These are phyloP conservation scores for Chrysoporthe deuterocubensis DNA, from an alignment of 2,329 filamentous ascomycete genomes.

Conservation along the genomic window DNA sequence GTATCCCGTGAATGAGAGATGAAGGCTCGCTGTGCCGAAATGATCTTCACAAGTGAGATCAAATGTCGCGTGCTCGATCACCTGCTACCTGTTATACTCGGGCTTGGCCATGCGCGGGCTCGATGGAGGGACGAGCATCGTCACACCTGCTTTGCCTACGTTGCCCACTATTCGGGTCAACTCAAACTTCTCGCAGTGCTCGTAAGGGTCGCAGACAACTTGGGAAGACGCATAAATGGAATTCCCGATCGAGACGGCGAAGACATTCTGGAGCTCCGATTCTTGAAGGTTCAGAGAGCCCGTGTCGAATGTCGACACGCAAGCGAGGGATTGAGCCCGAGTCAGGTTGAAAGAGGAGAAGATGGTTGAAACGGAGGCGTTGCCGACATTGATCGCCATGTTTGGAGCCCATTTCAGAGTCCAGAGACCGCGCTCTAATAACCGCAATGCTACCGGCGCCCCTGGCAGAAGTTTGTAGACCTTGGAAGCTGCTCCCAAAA, in stretches of 20 bases:
- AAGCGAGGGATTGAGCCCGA: neutral
- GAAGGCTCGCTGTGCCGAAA: neutral
- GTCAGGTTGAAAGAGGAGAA: neutral
- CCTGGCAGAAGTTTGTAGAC: neutral
- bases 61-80: neutral
- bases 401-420: no score
- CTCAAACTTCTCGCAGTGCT: neutral
- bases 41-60: neutral
- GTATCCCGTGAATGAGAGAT: neutral
- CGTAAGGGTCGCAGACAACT: constrained; percentile 12
- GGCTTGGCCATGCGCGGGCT: neutral
- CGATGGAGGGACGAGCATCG: constrained; percentile 11
- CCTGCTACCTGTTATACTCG: neutral
- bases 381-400: neutral
- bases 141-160: neutral
- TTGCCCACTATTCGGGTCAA: constrained; percentile 9
- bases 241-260: constrained; percentile 1
- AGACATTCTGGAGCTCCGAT: neutral
- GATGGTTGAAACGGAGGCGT: neutral
- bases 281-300: neutral
- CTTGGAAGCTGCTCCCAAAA: neutral
- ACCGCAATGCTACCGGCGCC: neutral
- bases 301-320: neutral
- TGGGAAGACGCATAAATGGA: constrained; percentile 9
- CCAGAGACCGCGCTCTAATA: neutral